phyloP scores from a whole-genome alignment of 768 basidiomycete species.

The Leucosporidium yakuticum region DNA sequence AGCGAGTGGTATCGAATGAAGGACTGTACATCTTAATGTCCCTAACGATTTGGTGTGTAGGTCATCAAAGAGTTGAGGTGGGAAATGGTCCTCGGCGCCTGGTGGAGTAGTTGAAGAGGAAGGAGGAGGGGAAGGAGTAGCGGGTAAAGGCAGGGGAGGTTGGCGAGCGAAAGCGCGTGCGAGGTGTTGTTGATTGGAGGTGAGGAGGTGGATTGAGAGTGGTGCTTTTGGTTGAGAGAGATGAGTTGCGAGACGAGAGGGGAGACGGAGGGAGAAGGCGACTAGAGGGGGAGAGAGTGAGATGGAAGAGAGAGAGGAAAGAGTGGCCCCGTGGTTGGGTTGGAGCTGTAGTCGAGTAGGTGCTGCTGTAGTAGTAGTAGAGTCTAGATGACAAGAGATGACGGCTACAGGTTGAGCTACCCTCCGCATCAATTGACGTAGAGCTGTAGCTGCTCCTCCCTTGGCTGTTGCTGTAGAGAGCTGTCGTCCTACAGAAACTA shows the following conservation, averaged over 20 bases:
- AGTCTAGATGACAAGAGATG: background rate
- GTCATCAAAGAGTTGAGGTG: slow-evolving; percentile 44
- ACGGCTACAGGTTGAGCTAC: slow-evolving; percentile 1
- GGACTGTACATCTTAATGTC: slow-evolving; percentile 64
- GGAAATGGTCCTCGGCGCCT: slow-evolving; percentile 41
- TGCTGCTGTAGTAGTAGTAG: background rate
- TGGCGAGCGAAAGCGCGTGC: slow-evolving; percentile 69
- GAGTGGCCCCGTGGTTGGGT: slow-evolving; percentile 76
- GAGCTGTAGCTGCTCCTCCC: background rate
- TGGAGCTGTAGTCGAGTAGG: slow-evolving; percentile 7
- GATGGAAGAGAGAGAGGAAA: slow-evolving; percentile 88
- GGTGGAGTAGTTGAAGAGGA: slow-evolving; percentile 48
- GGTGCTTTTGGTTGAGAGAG: slow-evolving; percentile 45
- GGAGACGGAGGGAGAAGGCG: slow-evolving; percentile 80
- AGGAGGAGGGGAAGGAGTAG: slow-evolving; percentile 42
- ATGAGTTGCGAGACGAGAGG: slow-evolving; percentile 70
- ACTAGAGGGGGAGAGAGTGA: slow-evolving; percentile 86
- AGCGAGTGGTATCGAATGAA: slow-evolving; percentile 60
- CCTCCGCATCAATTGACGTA: background rate
- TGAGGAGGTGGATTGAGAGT: slow-evolving; percentile 73
- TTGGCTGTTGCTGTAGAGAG: background rate
- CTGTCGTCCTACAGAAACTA: no score
- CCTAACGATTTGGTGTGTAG: slow-evolving; percentile 52
- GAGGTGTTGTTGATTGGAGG: slow-evolving; percentile 57
- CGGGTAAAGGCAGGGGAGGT: slow-evolving; percentile 14